These are phyloP conservation scores for Miscanthus lutarioriparius DNA, from an alignment of 176 grass and related monocot species.

Conservation along the genomic window DNA sequence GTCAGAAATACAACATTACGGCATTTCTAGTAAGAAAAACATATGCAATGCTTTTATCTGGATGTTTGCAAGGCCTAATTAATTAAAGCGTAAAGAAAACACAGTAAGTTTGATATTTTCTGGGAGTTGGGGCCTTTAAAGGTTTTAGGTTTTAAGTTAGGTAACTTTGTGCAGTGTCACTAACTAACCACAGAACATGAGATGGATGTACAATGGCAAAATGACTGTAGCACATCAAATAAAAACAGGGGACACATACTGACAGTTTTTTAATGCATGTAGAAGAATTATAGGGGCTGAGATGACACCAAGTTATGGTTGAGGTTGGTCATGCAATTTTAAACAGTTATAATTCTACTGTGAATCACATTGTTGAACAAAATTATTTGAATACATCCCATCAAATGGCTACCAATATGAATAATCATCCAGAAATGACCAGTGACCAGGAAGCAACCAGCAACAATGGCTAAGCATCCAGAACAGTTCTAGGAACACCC, in stretches of 20 bases:
- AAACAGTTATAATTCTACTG: neutral
- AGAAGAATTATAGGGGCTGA: neutral
- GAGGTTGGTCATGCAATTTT: neutral
- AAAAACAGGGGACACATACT: neutral
- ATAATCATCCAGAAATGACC: neutral
- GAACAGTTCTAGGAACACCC: neutral
- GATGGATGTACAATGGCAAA: neutral
- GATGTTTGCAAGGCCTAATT: neutral
- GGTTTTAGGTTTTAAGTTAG: neutral
- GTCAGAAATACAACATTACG: neutral
- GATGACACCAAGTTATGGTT: neutral
- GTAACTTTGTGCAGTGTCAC: slow-evolving; percentile 15
- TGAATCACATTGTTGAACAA: neutral
- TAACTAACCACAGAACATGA: slow-evolving; percentile 10
- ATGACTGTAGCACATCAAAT: neutral
- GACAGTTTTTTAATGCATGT: neutral
- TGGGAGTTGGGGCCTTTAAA: neutral
- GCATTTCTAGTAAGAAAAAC: slow-evolving; percentile 1
- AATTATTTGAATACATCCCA: neutral
- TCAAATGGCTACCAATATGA: neutral
- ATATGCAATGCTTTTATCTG: neutral
- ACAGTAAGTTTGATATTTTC: neutral
- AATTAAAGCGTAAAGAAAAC: neutral
- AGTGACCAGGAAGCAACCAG: neutral
- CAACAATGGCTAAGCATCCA: neutral